phyloP scores from a whole-genome alignment of 129 eudicot species.

The Cynara cardunculus region DNA sequence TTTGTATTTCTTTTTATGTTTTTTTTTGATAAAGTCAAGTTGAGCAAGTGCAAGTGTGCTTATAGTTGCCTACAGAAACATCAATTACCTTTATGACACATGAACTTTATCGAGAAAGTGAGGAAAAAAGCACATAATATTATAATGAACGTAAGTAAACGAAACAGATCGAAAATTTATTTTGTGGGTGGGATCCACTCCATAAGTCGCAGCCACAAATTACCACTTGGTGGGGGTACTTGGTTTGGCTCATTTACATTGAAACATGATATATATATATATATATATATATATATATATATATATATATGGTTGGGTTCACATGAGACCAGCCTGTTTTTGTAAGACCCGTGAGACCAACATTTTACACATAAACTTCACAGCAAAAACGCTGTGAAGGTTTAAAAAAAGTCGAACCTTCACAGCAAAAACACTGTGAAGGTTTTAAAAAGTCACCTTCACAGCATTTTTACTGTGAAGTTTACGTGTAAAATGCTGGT shows the following conservation, averaged over 20 bases:
- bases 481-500: too few relatives aligned
- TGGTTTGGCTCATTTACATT: background rate
- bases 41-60: slow-evolving; percentile 11
- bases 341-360: too few relatives aligned
- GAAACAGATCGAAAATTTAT: background rate
- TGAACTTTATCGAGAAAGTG: slow-evolving; percentile 12
- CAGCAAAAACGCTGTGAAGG: too few relatives aligned
- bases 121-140: background rate
- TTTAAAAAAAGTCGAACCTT: too few relatives aligned
- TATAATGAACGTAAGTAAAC: background rate
- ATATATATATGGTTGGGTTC: too few relatives aligned
- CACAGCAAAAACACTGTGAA: too few relatives aligned
- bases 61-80: slow-evolving; percentile 10
- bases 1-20: background rate
- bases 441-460: too few relatives aligned
- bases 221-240: slow-evolving; percentile 9
- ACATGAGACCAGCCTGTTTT: too few relatives aligned
- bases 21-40: background rate
- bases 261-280: too few relatives aligned
- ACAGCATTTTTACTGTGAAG: too few relatives aligned
- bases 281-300: too few relatives aligned
- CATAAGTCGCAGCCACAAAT: slow-evolving; percentile 14
- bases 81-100: slow-evolving; percentile 3
- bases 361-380: too few relatives aligned
- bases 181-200: slow-evolving; percentile 8